Base-by-base conservation (phyloP, 805 yeast genomes). In the Saccharomycopsis capsularis region DNA sequence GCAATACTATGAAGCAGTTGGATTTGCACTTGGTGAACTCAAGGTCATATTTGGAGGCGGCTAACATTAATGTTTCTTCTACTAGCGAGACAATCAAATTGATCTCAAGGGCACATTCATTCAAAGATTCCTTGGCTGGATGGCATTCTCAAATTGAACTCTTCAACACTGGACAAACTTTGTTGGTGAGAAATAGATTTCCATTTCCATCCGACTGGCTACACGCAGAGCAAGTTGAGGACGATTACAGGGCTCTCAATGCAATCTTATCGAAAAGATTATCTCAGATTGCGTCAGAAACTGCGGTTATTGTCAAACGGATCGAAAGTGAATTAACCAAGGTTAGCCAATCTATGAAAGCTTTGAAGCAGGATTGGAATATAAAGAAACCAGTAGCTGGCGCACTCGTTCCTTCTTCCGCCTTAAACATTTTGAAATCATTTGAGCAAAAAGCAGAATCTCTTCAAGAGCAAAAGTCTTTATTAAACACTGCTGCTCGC, bases 171-270 rank as follows among this genome's bases (percentile, higher is more conserved):
- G 71, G 74, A 3, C 83, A 79, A 48, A 56, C 58, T 3, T 50
- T 68, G 2, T 57, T 80, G 6, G 52, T 66, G 1, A 68, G 71
- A 25, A 65, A 69, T n/a, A 64, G 82, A 40, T 73, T 64, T 52
- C 68, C 67, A 21, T 71, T 78, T 44, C 75, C 82, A 0, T 32
- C 63, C 0, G 71, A 73, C 25, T 82, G 89, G 83, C 53, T 81
- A 0, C 76, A 68, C 59, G 67, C 67, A 42, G 93, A 84, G 37
- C 95, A 86, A 55, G 49, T 86, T 0, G 78, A 75, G 13, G 68
- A 67, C 44, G 79, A 76, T 46, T 59, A 70, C 47, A 57, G 65
- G 0, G 66, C 78, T 1, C 58, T 81, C 29, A 46, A 55, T 1
- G 68, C 75, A 34, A 59, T 76, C 9, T 46, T 74, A 39, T 53